Conservation (phyloP, 768 basidiomycete species). For the Vishniacozyma victoriae region DNA sequence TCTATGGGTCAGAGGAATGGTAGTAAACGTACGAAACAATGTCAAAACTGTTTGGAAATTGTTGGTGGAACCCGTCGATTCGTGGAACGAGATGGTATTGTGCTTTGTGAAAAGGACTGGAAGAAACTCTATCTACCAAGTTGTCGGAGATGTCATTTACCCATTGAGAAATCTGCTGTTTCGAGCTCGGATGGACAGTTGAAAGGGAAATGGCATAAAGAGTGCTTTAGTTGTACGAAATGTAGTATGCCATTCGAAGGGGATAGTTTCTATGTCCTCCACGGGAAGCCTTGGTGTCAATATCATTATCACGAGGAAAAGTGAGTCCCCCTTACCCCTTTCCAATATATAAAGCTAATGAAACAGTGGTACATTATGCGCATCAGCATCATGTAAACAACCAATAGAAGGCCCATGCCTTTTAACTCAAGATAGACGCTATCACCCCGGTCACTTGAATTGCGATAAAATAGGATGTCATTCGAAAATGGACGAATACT, state of each 20-base stretch:
- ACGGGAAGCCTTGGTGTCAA: slow-evolving; percentile 82
- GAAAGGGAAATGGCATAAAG: slow-evolving; percentile 89
- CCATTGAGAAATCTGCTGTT: slow-evolving; percentile 87
- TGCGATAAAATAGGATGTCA: slow-evolving; percentile 60
- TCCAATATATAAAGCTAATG: neutral
- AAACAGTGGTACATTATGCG: slow-evolving; percentile 66
- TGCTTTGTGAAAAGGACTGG: slow-evolving; percentile 87
- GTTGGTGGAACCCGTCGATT: slow-evolving; percentile 65
- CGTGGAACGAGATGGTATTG: slow-evolving; percentile 71
- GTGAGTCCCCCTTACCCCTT: slow-evolving; percentile 25
- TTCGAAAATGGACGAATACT: slow-evolving; percentile 66
- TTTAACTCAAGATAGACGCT: slow-evolving; percentile 72
- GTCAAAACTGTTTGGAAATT: slow-evolving; percentile 61
- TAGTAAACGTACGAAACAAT: slow-evolving; percentile 41
- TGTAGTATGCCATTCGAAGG: slow-evolving; percentile 89
- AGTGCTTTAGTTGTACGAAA: slow-evolving; percentile 80
- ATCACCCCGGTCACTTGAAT: slow-evolving; percentile 80
- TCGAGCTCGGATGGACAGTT: slow-evolving; percentile 87
- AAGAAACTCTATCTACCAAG: slow-evolving; percentile 94
- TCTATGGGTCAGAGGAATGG: too few relatives aligned
- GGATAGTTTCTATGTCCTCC: slow-evolving; percentile 83
- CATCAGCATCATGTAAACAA: slow-evolving; percentile 67
- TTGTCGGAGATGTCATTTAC: slow-evolving; percentile 77
- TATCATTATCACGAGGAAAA: slow-evolving; percentile 92
- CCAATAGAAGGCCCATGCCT: slow-evolving; percentile 94